phyloP scores from a whole-genome alignment of 257 asterid genomes.

The Solanum arcanum region DNA sequence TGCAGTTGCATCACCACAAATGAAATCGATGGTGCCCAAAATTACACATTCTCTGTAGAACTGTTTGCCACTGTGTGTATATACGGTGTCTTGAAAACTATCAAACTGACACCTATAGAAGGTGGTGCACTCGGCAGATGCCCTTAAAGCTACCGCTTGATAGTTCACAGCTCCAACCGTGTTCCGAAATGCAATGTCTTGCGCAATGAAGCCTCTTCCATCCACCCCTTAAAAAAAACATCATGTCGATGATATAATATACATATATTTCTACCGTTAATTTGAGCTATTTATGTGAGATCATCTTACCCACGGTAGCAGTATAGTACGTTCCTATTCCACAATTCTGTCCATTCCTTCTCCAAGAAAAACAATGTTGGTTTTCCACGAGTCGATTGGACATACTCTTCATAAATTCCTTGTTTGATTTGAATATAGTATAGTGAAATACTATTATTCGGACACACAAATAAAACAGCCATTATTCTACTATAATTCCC shows the following conservation, averaged over 20 bases:
- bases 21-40: conserved; percentile 7
- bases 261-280: neutral
- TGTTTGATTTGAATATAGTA: neutral
- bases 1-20: neutral
- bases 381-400: neutral
- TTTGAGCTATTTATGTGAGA: too few relatives aligned
- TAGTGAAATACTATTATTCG: neutral
- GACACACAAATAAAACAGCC: neutral
- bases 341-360: neutral
- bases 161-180: neutral
- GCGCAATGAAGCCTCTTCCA: neutral
- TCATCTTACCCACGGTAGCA: neutral
- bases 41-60: conserved; percentile 3
- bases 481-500: neutral
- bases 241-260: too few relatives aligned
- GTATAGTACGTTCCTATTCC: neutral
- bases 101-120: conserved; percentile 2
- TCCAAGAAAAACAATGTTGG: neutral
- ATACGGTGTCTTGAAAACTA: conserved; percentile 8
- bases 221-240: neutral
- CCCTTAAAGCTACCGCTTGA: neutral
- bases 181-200: neutral
- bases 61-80: neutral
- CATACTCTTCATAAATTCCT: neutral
- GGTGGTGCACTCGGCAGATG: neutral